phyloP scores from a whole-genome alignment of 2,329 filamentous ascomycete species.

The Trichoderma atrobrunneum region DNA sequence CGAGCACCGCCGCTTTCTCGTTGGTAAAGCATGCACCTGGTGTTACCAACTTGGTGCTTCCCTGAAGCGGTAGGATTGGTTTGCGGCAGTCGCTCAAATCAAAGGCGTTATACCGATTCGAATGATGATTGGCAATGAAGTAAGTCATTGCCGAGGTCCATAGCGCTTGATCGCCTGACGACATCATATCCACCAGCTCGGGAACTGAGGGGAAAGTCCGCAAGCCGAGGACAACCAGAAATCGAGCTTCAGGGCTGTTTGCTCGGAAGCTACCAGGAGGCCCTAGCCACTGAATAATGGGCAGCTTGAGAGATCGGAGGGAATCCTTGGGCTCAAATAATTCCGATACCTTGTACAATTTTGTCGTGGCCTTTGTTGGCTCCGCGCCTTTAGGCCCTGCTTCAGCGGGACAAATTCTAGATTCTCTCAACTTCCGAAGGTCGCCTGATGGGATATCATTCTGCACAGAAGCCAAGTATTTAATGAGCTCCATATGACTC shows the following conservation, averaged over 20 bases:
- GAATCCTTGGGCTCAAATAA: conserved; percentile 76
- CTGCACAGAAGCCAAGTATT: conserved; percentile 86
- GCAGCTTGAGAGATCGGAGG: conserved; percentile 67
- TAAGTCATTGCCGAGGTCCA: conserved; percentile 74
- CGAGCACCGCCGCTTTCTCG: conserved; percentile 69
- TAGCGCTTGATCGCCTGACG: conserved; percentile 54
- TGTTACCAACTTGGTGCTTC: conserved; percentile 62
- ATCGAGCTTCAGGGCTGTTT: conserved; percentile 68
- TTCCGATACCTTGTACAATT: conserved; percentile 70
- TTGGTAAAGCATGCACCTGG: conserved; percentile 83
- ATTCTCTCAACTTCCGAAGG: conserved; percentile 71
- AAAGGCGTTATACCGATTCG: conserved; percentile 69
- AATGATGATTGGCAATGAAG: conserved; percentile 75
- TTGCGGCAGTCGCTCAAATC: conserved; percentile 54
- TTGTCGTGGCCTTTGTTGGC: conserved; percentile 47
- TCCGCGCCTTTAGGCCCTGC: conserved; percentile 55
- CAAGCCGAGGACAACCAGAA: conserved; percentile 71
- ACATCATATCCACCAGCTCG: conserved; percentile 77
- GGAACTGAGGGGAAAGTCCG: conserved; percentile 66
- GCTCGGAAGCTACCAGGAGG: conserved; percentile 59
- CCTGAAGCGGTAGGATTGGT: conserved; percentile 71
- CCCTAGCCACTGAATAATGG: conserved; percentile 79
- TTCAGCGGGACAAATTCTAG: conserved; percentile 80
- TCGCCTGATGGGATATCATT: conserved; percentile 85
- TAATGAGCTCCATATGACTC: conserved; percentile 93